Base-by-base conservation (phyloP, 108 stramenopile genomes). In the Asterionellopsis glacialis region DNA sequence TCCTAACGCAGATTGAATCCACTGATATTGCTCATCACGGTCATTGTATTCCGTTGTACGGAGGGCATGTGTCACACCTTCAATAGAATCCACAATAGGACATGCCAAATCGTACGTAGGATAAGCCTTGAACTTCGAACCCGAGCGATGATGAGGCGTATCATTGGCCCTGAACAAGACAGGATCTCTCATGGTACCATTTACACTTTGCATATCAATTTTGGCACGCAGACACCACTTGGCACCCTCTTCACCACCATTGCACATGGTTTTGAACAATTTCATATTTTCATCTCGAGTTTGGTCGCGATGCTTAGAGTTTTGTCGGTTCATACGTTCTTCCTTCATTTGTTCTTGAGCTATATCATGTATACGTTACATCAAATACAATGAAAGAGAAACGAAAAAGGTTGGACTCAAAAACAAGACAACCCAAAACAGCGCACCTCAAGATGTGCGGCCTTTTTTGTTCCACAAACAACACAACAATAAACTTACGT, bases 41-140 rank as follows among this genome's bases (percentile, higher is more conserved):
- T 98, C 99, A 68, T 96, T 94, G 85, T 98, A 99, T 72, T 99
- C 98, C 15, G 98, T 99, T 11, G 98, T 98, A 28, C 99, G 94
- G 24, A 98, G 67, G 9, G 98, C 97, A 74, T 99, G 99, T 9
- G 96, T 97, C 33, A 99, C 98, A 12, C 99, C 99, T 63, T 99
- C 99, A 22, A 98, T 57, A 14, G 80, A 77, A 76, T 99, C 99
- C n/a, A 99, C 96, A 68, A 99, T 97, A 42, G 99, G 99, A 77
- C 99, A 99, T 12, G 98, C 98, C 50, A 99, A 71, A 68, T 99
- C 99, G 58, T 99, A 99, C 11, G 99, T 99, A 9, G 99, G 99
- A 70, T 98, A 99, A 27, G 99, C 99, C 75, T 97, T 96, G 87
- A 94, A 96, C 45, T 63, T 92, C 24, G 91, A 96, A 18, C 98